phyloP scores from a whole-genome alignment of 129 eudicot species.

The Artemisia argyi region DNA sequence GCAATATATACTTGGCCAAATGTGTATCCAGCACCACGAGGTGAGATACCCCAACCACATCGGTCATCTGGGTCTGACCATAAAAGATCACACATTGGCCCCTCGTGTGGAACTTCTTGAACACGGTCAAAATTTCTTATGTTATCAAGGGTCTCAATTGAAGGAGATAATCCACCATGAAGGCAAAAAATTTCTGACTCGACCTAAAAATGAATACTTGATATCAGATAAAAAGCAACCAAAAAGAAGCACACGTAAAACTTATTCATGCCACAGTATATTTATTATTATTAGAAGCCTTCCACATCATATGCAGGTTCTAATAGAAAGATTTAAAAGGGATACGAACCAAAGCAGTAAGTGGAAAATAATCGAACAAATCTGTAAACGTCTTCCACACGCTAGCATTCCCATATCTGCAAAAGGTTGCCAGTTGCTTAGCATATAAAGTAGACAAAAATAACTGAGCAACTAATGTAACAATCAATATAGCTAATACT shows the following conservation, averaged over 20 bases:
- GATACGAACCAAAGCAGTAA: conserved; percentile 84
- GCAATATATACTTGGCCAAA: conserved; percentile 68
- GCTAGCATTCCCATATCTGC: conserved; percentile 88
- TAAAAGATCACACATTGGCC: conserved; percentile 90
- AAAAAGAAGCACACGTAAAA: too few species aligned
- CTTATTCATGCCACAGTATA: too few species aligned
- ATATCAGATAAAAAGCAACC: too few species aligned
- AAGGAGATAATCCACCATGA: conserved; percentile 93
- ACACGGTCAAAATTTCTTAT: conserved; percentile 85
- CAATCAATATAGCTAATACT: conserved; percentile 32
- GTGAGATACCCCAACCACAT: conserved; percentile 96
- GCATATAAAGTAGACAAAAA: background rate
- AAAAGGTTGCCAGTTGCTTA: background rate
- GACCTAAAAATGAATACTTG: conserved; percentile 38
- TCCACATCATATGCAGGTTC: too few species aligned
- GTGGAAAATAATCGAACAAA: conserved; percentile 86
- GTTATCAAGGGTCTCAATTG: conserved; percentile 80
- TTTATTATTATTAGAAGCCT: too few species aligned
- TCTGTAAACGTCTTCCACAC: conserved; percentile 96
- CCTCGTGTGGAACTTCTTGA: conserved; percentile 96
- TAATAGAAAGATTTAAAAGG: background rate
- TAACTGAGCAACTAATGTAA: background rate
- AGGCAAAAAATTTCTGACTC: conserved; percentile 90
- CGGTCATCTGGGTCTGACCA: conserved; percentile 98
- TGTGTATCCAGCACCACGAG: conserved; percentile 91